Base-by-base conservation (phyloP, 257 asterid genomes). In the Solanum virginianum region DNA sequence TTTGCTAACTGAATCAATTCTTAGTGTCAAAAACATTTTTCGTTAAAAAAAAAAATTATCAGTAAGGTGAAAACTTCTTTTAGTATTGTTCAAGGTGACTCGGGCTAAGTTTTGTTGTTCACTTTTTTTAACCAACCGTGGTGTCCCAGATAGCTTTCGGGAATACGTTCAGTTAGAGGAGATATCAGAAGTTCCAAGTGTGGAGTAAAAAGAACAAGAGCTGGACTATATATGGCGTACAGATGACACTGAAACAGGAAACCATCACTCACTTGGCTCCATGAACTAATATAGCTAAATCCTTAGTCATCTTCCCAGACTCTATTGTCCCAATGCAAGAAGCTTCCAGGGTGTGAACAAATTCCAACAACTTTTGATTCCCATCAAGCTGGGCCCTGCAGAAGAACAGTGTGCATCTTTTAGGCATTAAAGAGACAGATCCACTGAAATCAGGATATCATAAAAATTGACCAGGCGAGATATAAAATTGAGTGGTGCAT, bases 221-320 rank as follows among this genome's bases (percentile, higher is more conserved):
- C 82, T 26, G 63, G 82, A 51, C 6, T 15, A 51, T 77, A 51
- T 29, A 51, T 29, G 47, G 10, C 3, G 6, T 10, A 9, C 17
- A 51, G 45, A n/a, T 26, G 57, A 47, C 16, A 43, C 53, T 75
- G 77, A 41, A 84, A 77, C 51, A 74, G 53, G 53, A 79, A 84
- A 81, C 80, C 62, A 84, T 24, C 43, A 89, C 98, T 89, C 91
- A 95, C 98, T 92, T 95, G 86, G 97, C 91, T 79, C 99, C 98
- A 45, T 95, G 97, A 85, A 84, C 80, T 90, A 95, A 89, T 85
- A 94, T 83, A 53, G 98, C 98, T 24, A 95, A 97, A 90, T 95
- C 98, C 90, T 95, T 95, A 7, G 99, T 95, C 99, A 95, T 95
- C 88, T 94, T 95, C 89, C 97, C 98, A 13, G 95, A 91, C 91